Evolutionary conservation across 1,284 basidiomycete species (phyloP), one percentile per base, ranked within the genome.

Genomic region (Pterula multifida): DNA sequence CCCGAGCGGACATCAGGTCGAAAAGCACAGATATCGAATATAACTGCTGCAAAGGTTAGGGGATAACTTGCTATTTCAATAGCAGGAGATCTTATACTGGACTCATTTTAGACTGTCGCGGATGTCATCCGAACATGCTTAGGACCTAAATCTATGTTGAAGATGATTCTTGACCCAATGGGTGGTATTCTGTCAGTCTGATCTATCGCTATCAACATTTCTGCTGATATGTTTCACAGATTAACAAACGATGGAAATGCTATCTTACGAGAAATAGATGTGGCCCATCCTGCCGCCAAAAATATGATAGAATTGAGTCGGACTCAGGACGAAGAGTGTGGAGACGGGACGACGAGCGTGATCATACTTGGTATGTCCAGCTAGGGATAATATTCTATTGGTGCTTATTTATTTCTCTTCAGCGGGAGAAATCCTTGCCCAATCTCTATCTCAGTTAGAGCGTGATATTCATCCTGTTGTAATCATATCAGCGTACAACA

Each of bases 141-240:
- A 26, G 95, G 96, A 3, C 95, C 95, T 2, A 95, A 96, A 64
- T 85, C 94, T 42, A 98, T 98, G 95, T 75, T 98, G 55, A 98
- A 98, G 76, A 98, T 98, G 95, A 97, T 98, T 59, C 70, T 97
- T 47, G 93, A 98, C 71, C 92, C 93, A 2, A 96, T 96, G 93
- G 93, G 45, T 23, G 42, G 22, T 26, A 52, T 47, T 1, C 13
- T 21, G 50, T 50, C 9, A 13, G 49, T 50, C 32, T 50, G 13
- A 11, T 32, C 49, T 26, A 45, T 15, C 36, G 26, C 45, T 28
- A 28, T 17, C 19, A 4, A 25, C 45, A 15, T 15, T 32, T n/a
- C n/a, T 32, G 28, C 28, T 32, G 6, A 32, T 25, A 50, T 6
- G n/a, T 1, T 49, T 50, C 9, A 3, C 57, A 94, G 90, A 54